These are phyloP conservation scores for Mycosphaerella sp. DNA, from an alignment of 2,329 filamentous ascomycete species.

Conservation along the genomic window DNA sequence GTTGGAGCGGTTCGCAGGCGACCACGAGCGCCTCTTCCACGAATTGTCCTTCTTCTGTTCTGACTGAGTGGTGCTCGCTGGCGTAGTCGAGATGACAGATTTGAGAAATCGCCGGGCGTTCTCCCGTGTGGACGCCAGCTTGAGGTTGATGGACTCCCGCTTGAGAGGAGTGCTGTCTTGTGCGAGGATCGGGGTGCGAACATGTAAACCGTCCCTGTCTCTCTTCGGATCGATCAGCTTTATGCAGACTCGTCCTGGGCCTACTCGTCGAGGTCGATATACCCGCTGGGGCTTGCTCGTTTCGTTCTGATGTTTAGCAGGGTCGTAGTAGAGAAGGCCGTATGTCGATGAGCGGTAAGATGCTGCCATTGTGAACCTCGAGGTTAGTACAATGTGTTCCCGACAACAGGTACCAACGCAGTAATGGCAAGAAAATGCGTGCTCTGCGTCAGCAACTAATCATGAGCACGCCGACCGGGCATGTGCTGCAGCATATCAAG, in stretches of 20 bases:
- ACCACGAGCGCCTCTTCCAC: constrained; percentile 30
- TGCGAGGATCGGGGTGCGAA: constrained; percentile 12
- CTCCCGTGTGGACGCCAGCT: constrained; percentile 46
- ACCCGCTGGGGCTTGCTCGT: constrained; percentile 27
- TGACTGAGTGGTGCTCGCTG: constrained; percentile 7
- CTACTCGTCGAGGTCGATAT: constrained; percentile 48
- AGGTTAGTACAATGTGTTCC: constrained; percentile 12
- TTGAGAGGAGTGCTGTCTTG: constrained; percentile 12
- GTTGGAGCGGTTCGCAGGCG: constrained; percentile 23
- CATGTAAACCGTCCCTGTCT: constrained; percentile 24
- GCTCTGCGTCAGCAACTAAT: constrained; percentile 1
- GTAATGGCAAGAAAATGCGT: constrained; percentile 6
- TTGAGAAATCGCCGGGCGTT: constrained; percentile 46
- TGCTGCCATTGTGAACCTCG: constrained; percentile 18
- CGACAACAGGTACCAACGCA: constrained; percentile 1
- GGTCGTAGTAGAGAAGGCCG: constrained; percentile 24
- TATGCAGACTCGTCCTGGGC: constrained; percentile 54
- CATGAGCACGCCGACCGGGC: constrained; percentile 6
- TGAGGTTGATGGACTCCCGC: constrained; percentile 31
- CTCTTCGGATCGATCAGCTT: constrained; percentile 45
- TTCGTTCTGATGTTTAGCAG: constrained; percentile 18
- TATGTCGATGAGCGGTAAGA: constrained; percentile 23
- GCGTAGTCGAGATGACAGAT: constrained; percentile 36
- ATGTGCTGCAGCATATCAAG: constrained; percentile 14
- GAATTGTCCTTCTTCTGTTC: constrained; percentile 15